A percentile compares a stretch with the other conserved stretches of the same genome.
These are phyloP conservation scores for Leccinum arenicola DNA, from an alignment of 768 basidiomycete species.

Conservation along the genomic window DNA sequence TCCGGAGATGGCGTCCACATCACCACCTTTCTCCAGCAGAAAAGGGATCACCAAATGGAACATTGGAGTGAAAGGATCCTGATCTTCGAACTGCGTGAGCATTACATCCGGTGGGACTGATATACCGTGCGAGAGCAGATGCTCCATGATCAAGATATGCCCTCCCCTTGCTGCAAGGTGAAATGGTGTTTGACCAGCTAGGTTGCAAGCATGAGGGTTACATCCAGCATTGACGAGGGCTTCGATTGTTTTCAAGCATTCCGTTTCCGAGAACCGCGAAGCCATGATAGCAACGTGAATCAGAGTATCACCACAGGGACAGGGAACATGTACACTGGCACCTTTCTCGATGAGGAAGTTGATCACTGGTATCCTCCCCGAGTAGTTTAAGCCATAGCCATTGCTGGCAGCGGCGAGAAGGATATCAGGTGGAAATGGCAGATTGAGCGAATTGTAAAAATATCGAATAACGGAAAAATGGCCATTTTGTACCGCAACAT, in stretches of 20 bases:
- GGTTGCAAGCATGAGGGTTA: neutral
- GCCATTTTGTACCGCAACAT: neutral
- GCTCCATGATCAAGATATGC: neutral
- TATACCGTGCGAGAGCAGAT: neutral
- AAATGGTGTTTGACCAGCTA: neutral
- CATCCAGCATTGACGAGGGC: neutral
- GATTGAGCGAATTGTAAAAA: neutral
- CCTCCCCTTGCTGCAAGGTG: neutral
- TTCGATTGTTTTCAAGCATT: neutral
- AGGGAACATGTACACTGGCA: neutral
- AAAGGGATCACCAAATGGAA: neutral
- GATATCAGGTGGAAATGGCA: neutral
- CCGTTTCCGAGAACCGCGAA: neutral
- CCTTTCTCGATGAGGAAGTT: neutral
- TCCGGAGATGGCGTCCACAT: neutral
- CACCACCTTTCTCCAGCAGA: neutral
- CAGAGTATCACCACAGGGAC: neutral
- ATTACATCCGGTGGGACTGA: neutral
- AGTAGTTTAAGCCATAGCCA: accelerated
- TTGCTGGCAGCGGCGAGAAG: neutral
- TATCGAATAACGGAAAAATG: neutral
- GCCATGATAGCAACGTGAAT: neutral
- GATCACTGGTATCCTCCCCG: neutral
- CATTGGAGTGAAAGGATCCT: too few relatives aligned
- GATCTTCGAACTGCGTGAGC: neutral